Evolutionary conservation across 2,329 filamentous ascomycete species (phyloP), one percentile per base, ranked within the genome.

Genomic region (Tolypocladium cylindrosporum): DNA sequence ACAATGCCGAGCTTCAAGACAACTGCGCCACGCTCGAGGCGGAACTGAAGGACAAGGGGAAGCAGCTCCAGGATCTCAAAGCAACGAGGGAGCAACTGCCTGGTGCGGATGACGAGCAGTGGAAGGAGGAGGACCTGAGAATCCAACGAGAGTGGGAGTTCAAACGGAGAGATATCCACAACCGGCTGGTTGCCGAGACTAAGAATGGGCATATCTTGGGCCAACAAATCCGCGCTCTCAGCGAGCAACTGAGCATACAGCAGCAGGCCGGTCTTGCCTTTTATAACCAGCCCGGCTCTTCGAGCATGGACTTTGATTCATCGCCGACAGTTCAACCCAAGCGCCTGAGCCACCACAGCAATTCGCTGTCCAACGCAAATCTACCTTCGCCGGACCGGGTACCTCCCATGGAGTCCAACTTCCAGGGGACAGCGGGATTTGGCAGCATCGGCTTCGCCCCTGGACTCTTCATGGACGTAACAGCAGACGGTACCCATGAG

Each of bases 11-110:
- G 37, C 74, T 89, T 27, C 87, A 90, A 65, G 81, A 87, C 43
- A 85, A 86, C 58, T 82, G 82, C 59, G 74, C 80, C 7, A 77
- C 78, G 40, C 75, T 93, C 55, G 90, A 94, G 69, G 81, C 88
- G 10, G 86, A 90, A 61, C 79, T 94, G 36, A 87, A 85, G 63
- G 81, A 89, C 57, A 76, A 76, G 61, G 74, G 74, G 60, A 89
- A 87, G 57, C 83, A 87, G 62, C 83, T 93, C 62, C 90, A 90
- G 68, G 81, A 86, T 55, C 78, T 91, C 34, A 90, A 94, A 68
- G 84, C 86, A 59, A 82, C 87, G 62, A 76, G 85, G 55, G 87
- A 87, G 69, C 82, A 80, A 58, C 77, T 84, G 14, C 80, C 83
- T 2, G 85, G 81, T 19, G 81, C 77, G n/a, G 79, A 85, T 58